Conservation (phyloP, 352 stramenopile species). For the Globisporangium viniferum region DNA sequence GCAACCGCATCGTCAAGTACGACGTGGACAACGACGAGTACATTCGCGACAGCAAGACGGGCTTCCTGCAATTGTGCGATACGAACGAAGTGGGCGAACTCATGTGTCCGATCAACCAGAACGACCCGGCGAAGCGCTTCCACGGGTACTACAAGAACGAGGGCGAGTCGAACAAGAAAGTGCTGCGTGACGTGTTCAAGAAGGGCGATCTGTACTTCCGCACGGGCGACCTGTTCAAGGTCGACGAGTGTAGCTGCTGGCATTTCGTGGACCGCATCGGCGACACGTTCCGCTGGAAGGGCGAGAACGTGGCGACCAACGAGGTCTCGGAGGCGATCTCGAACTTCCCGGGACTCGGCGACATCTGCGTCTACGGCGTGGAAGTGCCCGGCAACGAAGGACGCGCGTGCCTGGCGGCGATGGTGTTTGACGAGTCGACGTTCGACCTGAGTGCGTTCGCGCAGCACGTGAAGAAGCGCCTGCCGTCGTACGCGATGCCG, state of each 20-base stretch:
- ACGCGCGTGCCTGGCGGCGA: constrained; percentile 76
- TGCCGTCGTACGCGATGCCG: constrained; percentile 74
- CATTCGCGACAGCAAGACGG: constrained; percentile 35
- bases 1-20: constrained; percentile 70
- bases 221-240: constrained; percentile 85
- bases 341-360: constrained; percentile 66
- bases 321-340: constrained; percentile 83
- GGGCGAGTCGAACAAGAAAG: constrained; percentile 81
- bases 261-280: constrained; percentile 91
- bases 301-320: constrained; percentile 90
- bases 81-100: constrained; percentile 71
- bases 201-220: constrained; percentile 88
- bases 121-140: constrained; percentile 66
- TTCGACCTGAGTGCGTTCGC: constrained; percentile 62
- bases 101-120: constrained; percentile 50
- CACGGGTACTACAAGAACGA: constrained; percentile 86
- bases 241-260: constrained; percentile 69
- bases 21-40: constrained; percentile 74
- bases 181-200: constrained; percentile 76
- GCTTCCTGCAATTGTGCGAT: constrained; percentile 45
- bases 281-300: constrained; percentile 93
- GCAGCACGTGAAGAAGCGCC: constrained; percentile 33
- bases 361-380: constrained; percentile 77
- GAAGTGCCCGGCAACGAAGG: constrained; percentile 76
- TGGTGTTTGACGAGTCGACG: constrained; percentile 64